These are phyloP conservation scores for Pyrus communis DNA, from an alignment of 306 rosid genomes.

Conservation along the genomic window DNA sequence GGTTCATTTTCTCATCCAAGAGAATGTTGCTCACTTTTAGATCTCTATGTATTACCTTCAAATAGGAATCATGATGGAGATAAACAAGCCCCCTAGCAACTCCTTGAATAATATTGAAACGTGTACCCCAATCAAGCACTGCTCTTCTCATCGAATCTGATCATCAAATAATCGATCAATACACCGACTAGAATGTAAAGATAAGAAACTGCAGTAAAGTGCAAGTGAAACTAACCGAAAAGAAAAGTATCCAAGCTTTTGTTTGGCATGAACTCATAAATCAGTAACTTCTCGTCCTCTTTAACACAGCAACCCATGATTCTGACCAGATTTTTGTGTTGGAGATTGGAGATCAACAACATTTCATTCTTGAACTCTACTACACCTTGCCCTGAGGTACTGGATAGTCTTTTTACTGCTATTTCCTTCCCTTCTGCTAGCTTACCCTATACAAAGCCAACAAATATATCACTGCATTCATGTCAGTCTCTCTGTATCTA, in stretches of 20 bases:
- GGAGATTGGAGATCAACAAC: constrained; percentile 25
- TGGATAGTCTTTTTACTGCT: constrained; percentile 30
- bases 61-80: too few relatives aligned
- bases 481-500: not conserved
- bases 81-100: too few relatives aligned
- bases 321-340: constrained; percentile 33
- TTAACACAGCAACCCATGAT: constrained; percentile 29
- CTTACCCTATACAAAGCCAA: constrained; percentile 12
- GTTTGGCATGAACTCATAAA: constrained; percentile 34
- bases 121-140: too few relatives aligned
- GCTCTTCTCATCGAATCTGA: too few relatives aligned
- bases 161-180: too few relatives aligned
- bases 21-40: too few relatives aligned
- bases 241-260: constrained; percentile 30
- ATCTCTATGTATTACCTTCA: too few relatives aligned
- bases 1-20: too few relatives aligned
- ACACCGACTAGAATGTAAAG: not conserved
- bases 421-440: constrained; percentile 26
- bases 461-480: not conserved
- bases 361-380: constrained; percentile 35
- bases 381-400: constrained; percentile 28
- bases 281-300: constrained; percentile 22
- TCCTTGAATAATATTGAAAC: too few relatives aligned
- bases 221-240: constrained; percentile 10
- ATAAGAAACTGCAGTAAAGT: not conserved